These are phyloP conservation scores for Trichoderma harzianum DNA, from an alignment of 2,329 filamentous ascomycete genomes.

Conservation along the genomic window DNA sequence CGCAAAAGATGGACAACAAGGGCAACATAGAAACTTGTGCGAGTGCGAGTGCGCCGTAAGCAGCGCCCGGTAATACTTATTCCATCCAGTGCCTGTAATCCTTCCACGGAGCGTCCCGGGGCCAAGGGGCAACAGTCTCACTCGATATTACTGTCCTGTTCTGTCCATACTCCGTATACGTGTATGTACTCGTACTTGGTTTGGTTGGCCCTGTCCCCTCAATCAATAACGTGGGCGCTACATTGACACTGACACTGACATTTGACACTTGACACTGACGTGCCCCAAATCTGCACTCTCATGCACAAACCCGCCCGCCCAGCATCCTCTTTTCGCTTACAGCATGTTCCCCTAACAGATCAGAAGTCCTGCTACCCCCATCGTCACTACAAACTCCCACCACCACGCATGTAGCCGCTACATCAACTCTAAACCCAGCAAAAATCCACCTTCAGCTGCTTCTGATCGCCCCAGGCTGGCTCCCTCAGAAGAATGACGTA, in stretches of 20 bases:
- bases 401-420: neutral
- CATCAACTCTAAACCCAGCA: neutral
- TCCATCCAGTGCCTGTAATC: neutral
- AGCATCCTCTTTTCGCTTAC: neutral
- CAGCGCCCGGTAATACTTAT: neutral
- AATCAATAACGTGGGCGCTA: neutral
- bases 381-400: neutral
- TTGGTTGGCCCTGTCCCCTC: neutral
- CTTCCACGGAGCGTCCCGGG: conserved; percentile 8
- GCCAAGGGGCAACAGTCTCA: conserved; percentile 1
- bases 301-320: conserved; percentile 1
- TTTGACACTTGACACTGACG: neutral
- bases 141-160: neutral
- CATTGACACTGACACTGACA: neutral
- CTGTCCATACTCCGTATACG: neutral
- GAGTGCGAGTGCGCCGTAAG: neutral
- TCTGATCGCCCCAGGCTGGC: neutral
- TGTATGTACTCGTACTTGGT: neutral
- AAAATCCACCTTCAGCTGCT: neutral
- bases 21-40: neutral
- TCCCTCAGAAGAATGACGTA: conserved; percentile 8
- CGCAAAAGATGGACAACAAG: neutral
- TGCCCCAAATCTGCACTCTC: neutral
- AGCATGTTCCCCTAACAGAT: neutral
- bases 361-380: neutral